Conservation (phyloP, 345 rosid species). For the Orychophragmus violaceus region DNA sequence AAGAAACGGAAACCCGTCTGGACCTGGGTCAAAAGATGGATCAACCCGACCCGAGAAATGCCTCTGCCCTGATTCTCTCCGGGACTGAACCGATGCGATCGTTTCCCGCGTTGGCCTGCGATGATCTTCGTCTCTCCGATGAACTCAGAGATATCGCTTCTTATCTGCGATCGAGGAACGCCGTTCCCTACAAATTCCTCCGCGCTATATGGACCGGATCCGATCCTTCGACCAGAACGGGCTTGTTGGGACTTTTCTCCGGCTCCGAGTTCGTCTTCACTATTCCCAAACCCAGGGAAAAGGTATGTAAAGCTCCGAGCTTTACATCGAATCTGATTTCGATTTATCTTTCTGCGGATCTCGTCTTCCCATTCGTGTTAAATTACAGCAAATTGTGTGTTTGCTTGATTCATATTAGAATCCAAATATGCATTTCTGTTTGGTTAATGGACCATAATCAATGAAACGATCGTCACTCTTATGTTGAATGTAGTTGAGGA, state of each 20-base stretch:
- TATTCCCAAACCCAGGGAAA: constrained; percentile 73
- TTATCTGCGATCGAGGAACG: constrained; percentile 36
- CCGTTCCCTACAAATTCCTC: constrained; percentile 49
- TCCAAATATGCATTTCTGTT: neutral
- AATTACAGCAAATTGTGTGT: no score
- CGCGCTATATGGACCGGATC: constrained; percentile 56
- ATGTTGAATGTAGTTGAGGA: neutral
- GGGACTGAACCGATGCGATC: constrained; percentile 19
- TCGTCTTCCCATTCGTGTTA: neutral
- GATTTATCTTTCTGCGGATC: neutral
- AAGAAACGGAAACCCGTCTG: neutral
- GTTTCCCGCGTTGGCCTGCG: constrained; percentile 25
- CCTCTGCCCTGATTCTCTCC: constrained; percentile 22
- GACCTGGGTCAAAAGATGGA: constrained; percentile 10
- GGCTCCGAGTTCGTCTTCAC: constrained; percentile 52
- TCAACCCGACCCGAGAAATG: constrained; percentile 22
- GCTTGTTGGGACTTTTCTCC: constrained; percentile 41
- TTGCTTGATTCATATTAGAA: neutral
- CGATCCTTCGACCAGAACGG: constrained; percentile 43
- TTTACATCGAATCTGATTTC: neutral
- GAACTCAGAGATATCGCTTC: constrained; percentile 53
- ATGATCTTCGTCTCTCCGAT: constrained; percentile 42
- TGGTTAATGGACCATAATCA: neutral
- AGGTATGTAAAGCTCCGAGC: constrained; percentile 36
- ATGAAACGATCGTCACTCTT: neutral